Evolutionary conservation across 2,329 filamentous ascomycete genomes (phyloP), one percentile per base, ranked within the genome.

Genomic region (Ophiocordyceps camponoti-floridani): DNA sequence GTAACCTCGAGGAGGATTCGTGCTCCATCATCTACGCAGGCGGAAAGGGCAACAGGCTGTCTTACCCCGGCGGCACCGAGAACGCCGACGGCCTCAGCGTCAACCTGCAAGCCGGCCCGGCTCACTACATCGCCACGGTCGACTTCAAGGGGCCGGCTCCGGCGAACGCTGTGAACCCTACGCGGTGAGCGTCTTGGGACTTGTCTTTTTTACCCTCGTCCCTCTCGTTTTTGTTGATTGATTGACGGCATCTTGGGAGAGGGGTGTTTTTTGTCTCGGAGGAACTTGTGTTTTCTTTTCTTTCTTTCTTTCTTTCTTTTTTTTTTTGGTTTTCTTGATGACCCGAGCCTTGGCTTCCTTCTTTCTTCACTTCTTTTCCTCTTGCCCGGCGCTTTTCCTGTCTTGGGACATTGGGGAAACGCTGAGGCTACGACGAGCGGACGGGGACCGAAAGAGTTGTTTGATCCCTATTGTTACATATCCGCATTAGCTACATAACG

Each of bases 11-110:
- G 58, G 45, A 54, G 62, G 49, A 52, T 23, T 23, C 23, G 53
- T 72, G 68, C 62, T 66, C 65, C 35, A 59, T 52, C 56, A 56
- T 67, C 56, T 57, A 55, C 52, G 46, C 53, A 18, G 57, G 56
- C 45, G 62, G 62, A 37, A 48, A 45, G 19, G 62, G 63, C 45
- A 46, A 40, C 42, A 66, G 64, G 50, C 14, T n/a, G 13, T 61
- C 64, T 42, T 68, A 63, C 57, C 49, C 58, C 43, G 49, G 43
- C 16, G 61, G 61, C 44, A 64, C 57, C 50, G 57, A 65, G 51
- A 58, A 47, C 28, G 27, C 45, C 1, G 65, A 67, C 44, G 65
- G 65, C 41, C 40, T 63, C 14, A 65, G 65, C 40, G 59, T 65
- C 50, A 68, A 67, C 58, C 43, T 63, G 18, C 5, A 9, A 44